A percentile compares a stretch with the other conserved stretches of the same genome.
These are phyloP conservation scores for Olyra latifolia DNA, from an alignment of 176 grass and related monocot species.

Conservation along the genomic window DNA sequence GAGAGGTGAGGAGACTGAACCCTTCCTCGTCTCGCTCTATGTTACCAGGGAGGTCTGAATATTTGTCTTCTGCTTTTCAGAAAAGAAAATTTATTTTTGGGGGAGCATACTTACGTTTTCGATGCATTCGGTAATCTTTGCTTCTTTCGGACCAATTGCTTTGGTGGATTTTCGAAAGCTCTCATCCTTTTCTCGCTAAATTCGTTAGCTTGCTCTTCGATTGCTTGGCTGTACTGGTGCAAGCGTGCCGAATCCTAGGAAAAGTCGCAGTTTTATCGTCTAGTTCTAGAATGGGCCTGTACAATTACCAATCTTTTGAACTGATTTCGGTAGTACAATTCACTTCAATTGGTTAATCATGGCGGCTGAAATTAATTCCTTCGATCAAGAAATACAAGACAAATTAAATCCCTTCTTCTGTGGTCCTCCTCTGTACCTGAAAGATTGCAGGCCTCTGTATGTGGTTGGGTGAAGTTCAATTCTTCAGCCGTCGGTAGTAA, in stretches of 20 bases:
- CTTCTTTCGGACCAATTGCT: not conserved
- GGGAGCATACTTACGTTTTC: not conserved
- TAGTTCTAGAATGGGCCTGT: not conserved
- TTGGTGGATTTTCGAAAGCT: not conserved
- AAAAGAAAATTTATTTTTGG: not conserved
- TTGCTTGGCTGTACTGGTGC: not conserved
- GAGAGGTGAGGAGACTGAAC: constrained; percentile 45
- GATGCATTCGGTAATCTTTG: constrained; percentile 12
- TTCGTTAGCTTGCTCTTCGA: not conserved
- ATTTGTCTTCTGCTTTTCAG: not conserved
- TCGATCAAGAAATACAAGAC: not conserved
- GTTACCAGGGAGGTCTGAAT: not conserved
- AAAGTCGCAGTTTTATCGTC: not conserved
- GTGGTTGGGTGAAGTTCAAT: not conserved
- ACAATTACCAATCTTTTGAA: not conserved
- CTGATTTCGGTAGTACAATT: not conserved
- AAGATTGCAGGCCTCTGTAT: not conserved
- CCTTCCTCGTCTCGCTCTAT: not conserved
- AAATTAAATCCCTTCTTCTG: not conserved
- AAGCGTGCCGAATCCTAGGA: not conserved
- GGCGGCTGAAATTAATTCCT: not conserved
- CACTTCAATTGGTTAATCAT: not conserved
- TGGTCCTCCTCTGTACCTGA: not conserved
- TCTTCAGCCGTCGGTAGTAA: not conserved
- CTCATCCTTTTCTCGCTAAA: not conserved